Base-by-base conservation (phyloP, 2,329 filamentous ascomycete species). In the Phaeomoniella chlamydospora region DNA sequence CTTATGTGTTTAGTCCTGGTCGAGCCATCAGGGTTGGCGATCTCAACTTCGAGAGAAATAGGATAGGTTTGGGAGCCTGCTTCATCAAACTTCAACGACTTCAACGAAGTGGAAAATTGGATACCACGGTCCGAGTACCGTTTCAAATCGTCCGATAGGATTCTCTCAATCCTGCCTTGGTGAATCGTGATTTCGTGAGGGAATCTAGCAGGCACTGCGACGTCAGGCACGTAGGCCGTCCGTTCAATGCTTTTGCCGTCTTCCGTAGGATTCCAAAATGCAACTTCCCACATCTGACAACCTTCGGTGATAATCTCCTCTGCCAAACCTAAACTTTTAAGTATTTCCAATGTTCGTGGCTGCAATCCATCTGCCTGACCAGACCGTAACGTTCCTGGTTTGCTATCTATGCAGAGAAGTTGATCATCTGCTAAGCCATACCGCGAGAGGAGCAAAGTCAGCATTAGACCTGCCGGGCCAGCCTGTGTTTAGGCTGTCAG, bases 121-220 rank as follows among this genome's bases (percentile, higher is more conserved):
- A 26, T n/a, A n/a, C 22, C 22, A 26, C 22, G 22, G 6, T 26
- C n/a, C 9, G 22, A 26, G 22, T 26, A 26, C 22, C 22, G 6
- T n/a, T n/a, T 26, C 22, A 26, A n/a, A 26, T 26, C 66, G 41
- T 80, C 74, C 0, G 78, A 59, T 45, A 80, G 75, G 49, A 77
- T 78, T 1, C 67, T 61, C 49, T 84, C 79, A 40, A 83, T 73
- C 1, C 77, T 69, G 3, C 77, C 80, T 54, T 85, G 80, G 45
- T 82, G 78, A 29, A 86, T 53, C 3, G 80, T 72, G 3, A 74
- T 68, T 48, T 83, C 70, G 37, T 73, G 70, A 43, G 79, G 80
- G 4, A 68, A 66, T 15, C 67, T 76, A 34, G 79, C 59, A 0
- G 72, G 74, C 0, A 67, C 64, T 32, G 72, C 70, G 1, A 70